Percentiles rank a stretch among this genome's conserved stretches.
phyloP scores from a whole-genome alignment of 495 filamentous ascomycete species.

The Xylaria longipes region DNA sequence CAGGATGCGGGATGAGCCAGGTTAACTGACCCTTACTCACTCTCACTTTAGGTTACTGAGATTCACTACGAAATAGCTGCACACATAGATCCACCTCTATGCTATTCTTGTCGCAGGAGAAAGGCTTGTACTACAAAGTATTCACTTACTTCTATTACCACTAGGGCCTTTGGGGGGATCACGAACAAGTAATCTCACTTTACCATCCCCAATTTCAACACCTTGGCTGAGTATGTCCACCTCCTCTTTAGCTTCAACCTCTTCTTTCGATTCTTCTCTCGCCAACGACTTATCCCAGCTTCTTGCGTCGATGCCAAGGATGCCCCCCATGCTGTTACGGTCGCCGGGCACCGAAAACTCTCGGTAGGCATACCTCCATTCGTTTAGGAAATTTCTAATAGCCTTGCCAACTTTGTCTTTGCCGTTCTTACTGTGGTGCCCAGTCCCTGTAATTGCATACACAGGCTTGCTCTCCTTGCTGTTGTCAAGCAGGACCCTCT shows the following conservation, averaged over 20 bases:
- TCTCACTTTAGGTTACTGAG: neutral
- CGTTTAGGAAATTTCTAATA: slow-evolving; percentile 86
- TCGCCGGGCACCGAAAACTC: slow-evolving; percentile 97
- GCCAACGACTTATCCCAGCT: slow-evolving; percentile 80
- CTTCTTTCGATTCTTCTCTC: slow-evolving; percentile 53
- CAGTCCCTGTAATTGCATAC: slow-evolving; percentile 95
- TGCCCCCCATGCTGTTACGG: slow-evolving; percentile 86
- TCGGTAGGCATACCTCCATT: slow-evolving; percentile 94
- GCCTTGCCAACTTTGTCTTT: slow-evolving; percentile 99
- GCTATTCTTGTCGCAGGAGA: neutral
- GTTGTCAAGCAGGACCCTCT: slow-evolving; percentile 84
- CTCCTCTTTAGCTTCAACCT: slow-evolving; percentile 59
- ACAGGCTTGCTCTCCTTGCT: slow-evolving; percentile 73
- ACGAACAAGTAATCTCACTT: slow-evolving; percentile 64
- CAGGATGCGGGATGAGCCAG: neutral
- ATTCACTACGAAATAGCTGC: neutral
- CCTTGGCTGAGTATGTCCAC: slow-evolving; percentile 65
- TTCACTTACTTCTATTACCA: slow-evolving; percentile 47
- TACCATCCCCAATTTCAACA: slow-evolving; percentile 65
- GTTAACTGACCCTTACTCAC: neutral
- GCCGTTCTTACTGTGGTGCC: slow-evolving; percentile 97
- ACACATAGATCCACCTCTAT: neutral
- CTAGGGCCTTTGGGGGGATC: slow-evolving; percentile 60
- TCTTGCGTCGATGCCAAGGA: slow-evolving; percentile 89
- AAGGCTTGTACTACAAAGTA: slow-evolving; percentile 13